Conservation (phyloP, 805 yeast genomes). For the Cyberlindnera meyerae region DNA sequence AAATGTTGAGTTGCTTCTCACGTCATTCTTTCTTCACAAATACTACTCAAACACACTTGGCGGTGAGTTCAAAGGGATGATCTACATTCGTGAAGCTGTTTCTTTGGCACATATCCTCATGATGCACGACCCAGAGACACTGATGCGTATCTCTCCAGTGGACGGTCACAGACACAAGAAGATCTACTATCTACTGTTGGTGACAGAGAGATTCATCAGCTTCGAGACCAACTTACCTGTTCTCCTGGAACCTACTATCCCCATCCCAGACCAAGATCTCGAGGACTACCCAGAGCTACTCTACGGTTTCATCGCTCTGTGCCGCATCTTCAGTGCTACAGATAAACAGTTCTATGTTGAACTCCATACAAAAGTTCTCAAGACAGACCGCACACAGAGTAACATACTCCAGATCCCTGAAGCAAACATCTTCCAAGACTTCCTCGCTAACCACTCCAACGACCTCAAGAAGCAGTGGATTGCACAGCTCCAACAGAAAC, state of each 20-base stretch:
- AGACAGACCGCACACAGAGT: slow-evolving; percentile 6
- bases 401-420: slow-evolving; percentile 9
- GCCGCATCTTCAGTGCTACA: slow-evolving; percentile 21
- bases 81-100: slow-evolving; percentile 22
- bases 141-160: slow-evolving; percentile 8
- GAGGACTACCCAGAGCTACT: slow-evolving; percentile 24
- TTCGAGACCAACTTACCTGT: slow-evolving; percentile 21
- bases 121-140: slow-evolving; percentile 18
- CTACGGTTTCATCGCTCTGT: slow-evolving; percentile 22
- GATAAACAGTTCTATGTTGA: slow-evolving; percentile 23
- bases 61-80: slow-evolving; percentile 14
- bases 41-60: slow-evolving; percentile 20
- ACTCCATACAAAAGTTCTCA: slow-evolving; percentile 17
- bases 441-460: slow-evolving; percentile 15
- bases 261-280: slow-evolving; percentile 20
- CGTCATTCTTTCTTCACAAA: slow-evolving; percentile 20
- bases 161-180: slow-evolving; percentile 22
- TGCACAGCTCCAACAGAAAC: slow-evolving; percentile 17
- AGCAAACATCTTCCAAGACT: slow-evolving; percentile 13
- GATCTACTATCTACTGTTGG: slow-evolving; percentile 20
- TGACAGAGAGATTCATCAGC: slow-evolving; percentile 22
- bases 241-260: slow-evolving; percentile 20
- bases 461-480: slow-evolving; percentile 21
- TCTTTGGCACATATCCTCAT: slow-evolving; percentile 21
- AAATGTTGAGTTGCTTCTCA: slow-evolving; percentile 13